Conservation (phyloP, 345 rosid species). For the Arabis alpina region DNA sequence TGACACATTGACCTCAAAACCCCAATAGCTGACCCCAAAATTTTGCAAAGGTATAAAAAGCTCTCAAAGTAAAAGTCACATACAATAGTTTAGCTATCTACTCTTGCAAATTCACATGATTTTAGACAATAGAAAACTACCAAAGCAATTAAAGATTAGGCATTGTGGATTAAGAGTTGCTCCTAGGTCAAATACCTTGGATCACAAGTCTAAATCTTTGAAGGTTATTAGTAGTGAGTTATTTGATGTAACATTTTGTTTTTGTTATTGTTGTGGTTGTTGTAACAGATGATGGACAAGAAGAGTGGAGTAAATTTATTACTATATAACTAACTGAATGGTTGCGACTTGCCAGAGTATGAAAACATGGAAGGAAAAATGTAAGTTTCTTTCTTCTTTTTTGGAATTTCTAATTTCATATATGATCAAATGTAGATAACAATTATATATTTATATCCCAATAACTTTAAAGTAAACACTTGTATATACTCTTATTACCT, state of each 20-base stretch:
- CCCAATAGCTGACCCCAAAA: constrained; percentile 38
- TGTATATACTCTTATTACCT: constrained; percentile 24
- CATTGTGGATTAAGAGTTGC: neutral
- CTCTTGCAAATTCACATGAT: neutral
- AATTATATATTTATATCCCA: neutral
- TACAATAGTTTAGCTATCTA: neutral
- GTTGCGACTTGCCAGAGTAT: neutral
- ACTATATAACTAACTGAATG: constrained; percentile 30
- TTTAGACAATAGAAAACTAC: constrained; percentile 2
- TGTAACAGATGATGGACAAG: constrained; percentile 26
- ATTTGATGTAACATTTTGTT: neutral
- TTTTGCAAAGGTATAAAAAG: constrained; percentile 20
- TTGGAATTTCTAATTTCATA: neutral
- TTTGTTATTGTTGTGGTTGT: constrained; percentile 8
- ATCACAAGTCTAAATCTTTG: neutral
- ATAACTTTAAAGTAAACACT: constrained; percentile 23
- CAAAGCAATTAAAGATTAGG: neutral
- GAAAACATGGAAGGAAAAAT: neutral
- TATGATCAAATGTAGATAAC: constrained; percentile 40
- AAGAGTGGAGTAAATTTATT: constrained; percentile 18
- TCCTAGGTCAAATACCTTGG: neutral
- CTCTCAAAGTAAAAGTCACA: neutral
- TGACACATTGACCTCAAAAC: constrained; percentile 49
- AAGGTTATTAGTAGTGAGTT: neutral
- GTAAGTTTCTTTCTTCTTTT: constrained; percentile 23